Evolutionary conservation across 208 protist genomes (phyloP).

Genomic region (Angomonas ambiguus): DNA sequence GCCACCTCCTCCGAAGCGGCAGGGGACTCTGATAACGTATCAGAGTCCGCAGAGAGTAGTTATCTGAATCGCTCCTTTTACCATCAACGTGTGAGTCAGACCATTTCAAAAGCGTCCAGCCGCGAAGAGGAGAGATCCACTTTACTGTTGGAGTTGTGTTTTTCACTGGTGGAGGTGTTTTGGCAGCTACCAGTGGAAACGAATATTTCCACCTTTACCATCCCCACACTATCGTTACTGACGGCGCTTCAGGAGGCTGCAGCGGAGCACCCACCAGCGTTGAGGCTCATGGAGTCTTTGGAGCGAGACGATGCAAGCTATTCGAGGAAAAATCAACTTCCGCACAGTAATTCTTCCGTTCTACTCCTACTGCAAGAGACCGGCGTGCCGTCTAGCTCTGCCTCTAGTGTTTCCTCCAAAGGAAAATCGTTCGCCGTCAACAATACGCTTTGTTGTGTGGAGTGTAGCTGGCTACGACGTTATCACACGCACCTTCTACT

Average conservation of each 20-base stretch:
- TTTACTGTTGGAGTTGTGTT: slow-evolving; percentile 31
- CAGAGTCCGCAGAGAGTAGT: not conserved
- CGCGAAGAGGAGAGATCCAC: slow-evolving; percentile 20
- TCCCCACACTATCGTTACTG: slow-evolving; percentile 11
- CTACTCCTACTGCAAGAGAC: not conserved
- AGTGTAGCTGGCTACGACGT: slow-evolving; percentile 64
- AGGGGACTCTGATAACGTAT: too few species aligned
- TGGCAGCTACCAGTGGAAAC: slow-evolving; percentile 26
- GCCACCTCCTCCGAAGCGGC: slow-evolving; percentile 20
- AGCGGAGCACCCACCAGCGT: slow-evolving; percentile 13
- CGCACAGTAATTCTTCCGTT: slow-evolving; percentile 6
- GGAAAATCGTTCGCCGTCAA: not conserved
- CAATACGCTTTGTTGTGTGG: slow-evolving; percentile 31
- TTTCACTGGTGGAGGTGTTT: slow-evolving; percentile 30
- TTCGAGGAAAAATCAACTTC: not conserved
- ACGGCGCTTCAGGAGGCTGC: slow-evolving; percentile 11
- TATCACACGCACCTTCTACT: slow-evolving; percentile 63
- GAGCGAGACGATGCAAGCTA: not conserved
- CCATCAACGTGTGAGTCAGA: not conserved
- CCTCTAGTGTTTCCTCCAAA: not conserved
- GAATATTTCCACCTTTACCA: slow-evolving; percentile 8
- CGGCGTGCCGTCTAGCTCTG: not conserved
- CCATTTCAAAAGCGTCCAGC: not conserved
- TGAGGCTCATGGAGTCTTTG: slow-evolving; percentile 7
- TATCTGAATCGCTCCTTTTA: slow-evolving; percentile 12